Percentiles rank a stretch among this genome's conserved stretches.
phyloP scores from a whole-genome alignment of 345 rosid genomes.

The Heritiera fomes region DNA sequence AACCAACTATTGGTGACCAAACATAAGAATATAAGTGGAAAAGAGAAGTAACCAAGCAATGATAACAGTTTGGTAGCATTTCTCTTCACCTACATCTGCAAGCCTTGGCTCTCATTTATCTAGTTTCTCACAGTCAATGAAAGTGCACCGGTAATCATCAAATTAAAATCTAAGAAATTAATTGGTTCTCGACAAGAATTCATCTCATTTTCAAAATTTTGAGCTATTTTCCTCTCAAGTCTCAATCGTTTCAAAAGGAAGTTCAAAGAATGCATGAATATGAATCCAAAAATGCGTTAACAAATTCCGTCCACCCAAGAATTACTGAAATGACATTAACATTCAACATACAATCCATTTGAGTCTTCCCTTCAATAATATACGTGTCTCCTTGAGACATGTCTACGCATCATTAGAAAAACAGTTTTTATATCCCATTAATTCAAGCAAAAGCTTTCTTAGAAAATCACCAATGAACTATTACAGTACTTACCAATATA shows the following conservation, averaged over 20 bases:
- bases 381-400: not conserved
- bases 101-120: not conserved
- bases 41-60: not conserved
- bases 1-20: not conserved
- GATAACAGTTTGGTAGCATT: not conserved
- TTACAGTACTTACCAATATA: constrained; percentile 60
- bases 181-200: not conserved
- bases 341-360: not conserved
- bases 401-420: not conserved
- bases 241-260: not conserved
- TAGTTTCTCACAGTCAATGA: not conserved
- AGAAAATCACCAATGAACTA: not conserved
- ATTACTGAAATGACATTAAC: not conserved
- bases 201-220: not conserved
- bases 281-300: not conserved
- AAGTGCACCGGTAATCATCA: not conserved
- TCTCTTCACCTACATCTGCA: not conserved
- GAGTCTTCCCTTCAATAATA: not conserved
- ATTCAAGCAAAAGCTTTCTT: not conserved
- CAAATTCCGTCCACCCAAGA: not conserved
- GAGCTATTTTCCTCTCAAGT: not conserved
- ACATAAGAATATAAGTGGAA: not conserved
- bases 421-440: not conserved
- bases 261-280: not conserved
- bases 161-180: not conserved